phyloP scores from a whole-genome alignment of 768 basidiomycete species.

The Mycena amicta region DNA sequence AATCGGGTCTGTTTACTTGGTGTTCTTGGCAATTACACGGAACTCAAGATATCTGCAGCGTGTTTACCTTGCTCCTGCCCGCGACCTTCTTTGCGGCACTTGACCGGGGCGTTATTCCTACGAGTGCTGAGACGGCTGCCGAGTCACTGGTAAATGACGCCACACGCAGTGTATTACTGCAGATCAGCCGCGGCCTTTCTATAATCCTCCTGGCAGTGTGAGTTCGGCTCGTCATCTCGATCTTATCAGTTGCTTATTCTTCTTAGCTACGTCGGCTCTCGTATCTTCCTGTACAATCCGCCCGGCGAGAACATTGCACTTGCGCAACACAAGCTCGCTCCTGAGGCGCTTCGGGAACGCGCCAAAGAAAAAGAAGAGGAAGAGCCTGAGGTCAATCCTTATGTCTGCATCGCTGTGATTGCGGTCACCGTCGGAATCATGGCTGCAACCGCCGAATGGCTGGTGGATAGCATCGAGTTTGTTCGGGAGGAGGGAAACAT shows the following conservation, averaged over 20 bases:
- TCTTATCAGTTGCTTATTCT: neutral
- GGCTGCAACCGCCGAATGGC: slow-evolving; percentile 74
- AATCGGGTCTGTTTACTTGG: slow-evolving; percentile 63
- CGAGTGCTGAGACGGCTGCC: slow-evolving; percentile 23
- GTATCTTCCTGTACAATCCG: slow-evolving; percentile 71
- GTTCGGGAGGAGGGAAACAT: slow-evolving; percentile 49
- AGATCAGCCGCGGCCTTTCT: slow-evolving; percentile 67
- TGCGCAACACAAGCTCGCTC: slow-evolving; percentile 43
- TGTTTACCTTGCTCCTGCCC: slow-evolving; percentile 64
- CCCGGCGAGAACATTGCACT: slow-evolving; percentile 60
- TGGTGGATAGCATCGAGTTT: slow-evolving; percentile 60
- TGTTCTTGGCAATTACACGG: too few species aligned
- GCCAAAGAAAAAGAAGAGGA: slow-evolving; percentile 34
- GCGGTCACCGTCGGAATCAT: slow-evolving; percentile 57
- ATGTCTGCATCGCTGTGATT: slow-evolving; percentile 59
- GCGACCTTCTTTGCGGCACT: slow-evolving; percentile 69
- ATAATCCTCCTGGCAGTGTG: slow-evolving; percentile 64
- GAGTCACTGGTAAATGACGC: slow-evolving; percentile 41
- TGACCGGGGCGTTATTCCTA: slow-evolving; percentile 33
- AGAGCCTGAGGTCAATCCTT: slow-evolving; percentile 65
- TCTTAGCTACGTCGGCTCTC: slow-evolving; percentile 62
- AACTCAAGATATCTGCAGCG: slow-evolving; percentile 48
- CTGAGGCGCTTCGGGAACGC: slow-evolving; percentile 44
- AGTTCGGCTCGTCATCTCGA: slow-evolving; percentile 24
- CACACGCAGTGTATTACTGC: slow-evolving; percentile 50